phyloP scores from a whole-genome alignment of 345 rosid species.

The Turritis glabra region DNA sequence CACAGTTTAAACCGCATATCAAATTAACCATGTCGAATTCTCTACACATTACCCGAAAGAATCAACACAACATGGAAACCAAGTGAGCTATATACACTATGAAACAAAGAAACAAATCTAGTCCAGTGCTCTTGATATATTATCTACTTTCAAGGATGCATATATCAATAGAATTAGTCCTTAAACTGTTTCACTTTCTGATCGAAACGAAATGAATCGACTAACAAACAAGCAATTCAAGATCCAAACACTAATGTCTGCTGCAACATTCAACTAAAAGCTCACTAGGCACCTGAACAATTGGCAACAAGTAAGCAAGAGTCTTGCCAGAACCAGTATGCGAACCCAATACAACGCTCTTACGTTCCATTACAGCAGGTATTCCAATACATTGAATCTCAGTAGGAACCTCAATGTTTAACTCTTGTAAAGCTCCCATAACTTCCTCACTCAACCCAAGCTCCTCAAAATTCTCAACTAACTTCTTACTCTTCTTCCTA shows the following conservation, averaged over 20 bases:
- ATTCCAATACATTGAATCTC: conserved; percentile 93
- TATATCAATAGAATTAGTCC: not conserved
- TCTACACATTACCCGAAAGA: not conserved
- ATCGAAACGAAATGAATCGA: not conserved
- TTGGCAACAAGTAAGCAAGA: conserved; percentile 81
- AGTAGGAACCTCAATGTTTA: conserved; percentile 79
- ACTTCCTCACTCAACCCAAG: conserved; percentile 79
- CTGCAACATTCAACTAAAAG: not conserved
- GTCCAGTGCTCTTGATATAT: not conserved
- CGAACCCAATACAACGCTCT: conserved; percentile 85
- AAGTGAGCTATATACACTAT: not conserved
- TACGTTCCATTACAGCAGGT: conserved; percentile 79
- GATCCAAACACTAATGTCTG: not conserved
- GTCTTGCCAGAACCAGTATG: conserved; percentile 99
- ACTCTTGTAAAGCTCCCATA: conserved; percentile 77
- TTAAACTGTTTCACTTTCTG: not conserved
- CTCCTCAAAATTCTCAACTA: conserved; percentile 69
- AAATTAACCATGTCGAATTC: not conserved
- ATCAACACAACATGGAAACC: not conserved
- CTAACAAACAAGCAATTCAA: not conserved
- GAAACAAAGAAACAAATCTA: not conserved
- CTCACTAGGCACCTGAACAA: conserved; percentile 69
- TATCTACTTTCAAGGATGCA: not conserved
- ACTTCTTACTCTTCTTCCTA: conserved; percentile 48
- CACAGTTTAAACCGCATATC: not conserved